Conservation (phyloP, 2,329 filamentous ascomycete genomes). For the Fusarium coffeatum region DNA sequence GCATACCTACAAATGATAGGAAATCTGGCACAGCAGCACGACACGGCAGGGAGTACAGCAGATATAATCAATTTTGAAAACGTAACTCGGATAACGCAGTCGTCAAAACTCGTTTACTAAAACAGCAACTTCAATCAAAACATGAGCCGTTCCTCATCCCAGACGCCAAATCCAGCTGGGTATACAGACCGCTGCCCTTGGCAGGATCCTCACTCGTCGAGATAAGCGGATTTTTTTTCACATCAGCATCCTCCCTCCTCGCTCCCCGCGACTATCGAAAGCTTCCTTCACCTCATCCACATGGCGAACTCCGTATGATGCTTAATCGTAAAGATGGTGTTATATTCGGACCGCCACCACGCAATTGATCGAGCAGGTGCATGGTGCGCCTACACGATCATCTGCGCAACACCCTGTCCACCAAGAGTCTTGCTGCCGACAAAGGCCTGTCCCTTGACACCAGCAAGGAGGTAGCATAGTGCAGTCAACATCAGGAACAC, state of each 20-base stretch:
- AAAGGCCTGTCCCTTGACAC: constrained; percentile 84
- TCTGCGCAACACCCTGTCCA: constrained; percentile 92
- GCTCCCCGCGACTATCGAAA: background rate
- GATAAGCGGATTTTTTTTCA: constrained; percentile 32
- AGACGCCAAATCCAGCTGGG: constrained; percentile 48
- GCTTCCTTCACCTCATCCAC: background rate
- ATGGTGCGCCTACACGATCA: constrained; percentile 80
- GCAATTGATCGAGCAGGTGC: background rate
- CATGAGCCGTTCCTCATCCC: constrained; percentile 47
- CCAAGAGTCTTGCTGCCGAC: constrained; percentile 96
- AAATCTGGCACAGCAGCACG: background rate
- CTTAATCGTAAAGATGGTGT: background rate
- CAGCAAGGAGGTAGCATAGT: constrained; percentile 83
- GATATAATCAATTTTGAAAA: constrained; percentile 25
- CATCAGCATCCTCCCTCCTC: constrained; percentile 5
- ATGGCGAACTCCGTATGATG: background rate
- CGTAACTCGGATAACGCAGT: constrained; percentile 32
- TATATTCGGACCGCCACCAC: constrained; percentile 5
- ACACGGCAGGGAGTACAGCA: background rate
- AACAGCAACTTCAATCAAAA: constrained; percentile 42
- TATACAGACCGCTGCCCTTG: constrained; percentile 46
- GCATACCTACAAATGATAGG: background rate
- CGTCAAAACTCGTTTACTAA: constrained; percentile 30
- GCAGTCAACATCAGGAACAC: constrained; percentile 82
- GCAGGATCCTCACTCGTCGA: constrained; percentile 43